These are phyloP conservation scores for Melampsora larici-populina DNA, from an alignment of 1,284 basidiomycete genomes.

Conservation along the genomic window DNA sequence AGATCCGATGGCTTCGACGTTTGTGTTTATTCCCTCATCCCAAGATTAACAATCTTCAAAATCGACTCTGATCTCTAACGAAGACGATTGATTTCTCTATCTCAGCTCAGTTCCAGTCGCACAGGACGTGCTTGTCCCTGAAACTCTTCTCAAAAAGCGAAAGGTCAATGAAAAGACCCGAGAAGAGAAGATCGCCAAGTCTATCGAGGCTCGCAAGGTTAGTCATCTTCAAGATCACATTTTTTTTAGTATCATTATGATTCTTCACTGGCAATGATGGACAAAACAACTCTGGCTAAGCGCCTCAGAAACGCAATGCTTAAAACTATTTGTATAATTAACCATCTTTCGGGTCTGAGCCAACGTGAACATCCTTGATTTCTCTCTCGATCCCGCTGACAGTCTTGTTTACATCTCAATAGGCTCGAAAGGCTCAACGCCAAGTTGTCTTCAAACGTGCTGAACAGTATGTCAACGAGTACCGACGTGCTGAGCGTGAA, in stretches of 20 bases:
- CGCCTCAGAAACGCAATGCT: slow-evolving; percentile 44
- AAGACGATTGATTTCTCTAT: not conserved
- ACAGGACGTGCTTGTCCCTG: slow-evolving; percentile 64
- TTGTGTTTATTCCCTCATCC: not conserved
- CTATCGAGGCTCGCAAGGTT: slow-evolving; percentile 87
- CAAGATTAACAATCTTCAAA: not conserved
- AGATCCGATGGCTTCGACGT: slow-evolving; percentile 3
- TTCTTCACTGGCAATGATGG: slow-evolving; percentile 64
- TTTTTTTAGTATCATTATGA: not conserved
- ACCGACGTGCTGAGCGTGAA: slow-evolving; percentile 86
- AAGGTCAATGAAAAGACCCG: slow-evolving; percentile 96
- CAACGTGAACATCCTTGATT: not conserved
- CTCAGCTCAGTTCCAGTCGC: slow-evolving; percentile 28
- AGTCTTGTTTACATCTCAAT: slow-evolving; percentile 29
- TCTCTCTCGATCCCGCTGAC: slow-evolving; percentile 35
- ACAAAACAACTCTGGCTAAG: slow-evolving; percentile 61
- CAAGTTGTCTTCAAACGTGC: slow-evolving; percentile 99
- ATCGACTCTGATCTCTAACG: not conserved
- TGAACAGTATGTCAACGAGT: slow-evolving; percentile 97
- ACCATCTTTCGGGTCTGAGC: slow-evolving; percentile 98
- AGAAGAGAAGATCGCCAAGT: slow-evolving; percentile 87
- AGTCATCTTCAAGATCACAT: slow-evolving; percentile 50
- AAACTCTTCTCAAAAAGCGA: slow-evolving; percentile 99
- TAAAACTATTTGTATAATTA: slow-evolving; percentile 59
- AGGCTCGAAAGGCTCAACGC: slow-evolving; percentile 87